Evolutionary conservation across 2,329 filamentous ascomycete species (phyloP), one percentile per base, ranked within the genome.

Genomic region (Macrophomina tecta): DNA sequence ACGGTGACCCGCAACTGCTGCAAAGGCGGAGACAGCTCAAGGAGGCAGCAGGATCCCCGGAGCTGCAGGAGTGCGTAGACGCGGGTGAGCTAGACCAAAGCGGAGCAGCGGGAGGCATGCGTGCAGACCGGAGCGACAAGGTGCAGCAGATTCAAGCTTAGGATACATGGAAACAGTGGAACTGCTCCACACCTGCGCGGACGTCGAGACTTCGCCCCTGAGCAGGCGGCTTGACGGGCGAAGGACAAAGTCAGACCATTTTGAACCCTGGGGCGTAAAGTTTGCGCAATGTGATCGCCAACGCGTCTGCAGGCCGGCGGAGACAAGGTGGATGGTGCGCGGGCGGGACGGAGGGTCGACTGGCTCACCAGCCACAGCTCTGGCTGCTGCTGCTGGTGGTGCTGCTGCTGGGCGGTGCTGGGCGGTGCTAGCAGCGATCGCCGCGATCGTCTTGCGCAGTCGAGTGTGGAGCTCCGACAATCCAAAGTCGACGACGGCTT

Each of bases 101-200:
- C 23, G 45, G 32, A 62, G 58, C 40, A 23, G 9, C 18, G 38
- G 18, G 30, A 14, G 3, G 58, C 12, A 23, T 49, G 42, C 9
- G 56, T 46, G 16, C 40, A n/a, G 38, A 49, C 23, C 8, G 16
- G 28, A 12, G 49, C 48, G 18, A 23, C 48, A 23, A 53, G 49
- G 28, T 28, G 58, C 46, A 49, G 32, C 18, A 9, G 11, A 45
- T 9, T 49, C 16, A 9, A 23, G 40, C 14, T 28, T 40, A 5
- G 56, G 16, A 12, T 40, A 36, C 30, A 14, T n/a, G 40, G 56
- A 40, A 62, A 62, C 58, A 62, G 58, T 62, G 58, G 58, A 62
- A 23, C 58, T 40, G 45, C 58, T 62, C 58, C 58, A 49, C 58
- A 62, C 58, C 18, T 34, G 14, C 32, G 18, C 16, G 30, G 52